Conservation (phyloP, 1,284 basidiomycete species). For the Ustilago loliicola region DNA sequence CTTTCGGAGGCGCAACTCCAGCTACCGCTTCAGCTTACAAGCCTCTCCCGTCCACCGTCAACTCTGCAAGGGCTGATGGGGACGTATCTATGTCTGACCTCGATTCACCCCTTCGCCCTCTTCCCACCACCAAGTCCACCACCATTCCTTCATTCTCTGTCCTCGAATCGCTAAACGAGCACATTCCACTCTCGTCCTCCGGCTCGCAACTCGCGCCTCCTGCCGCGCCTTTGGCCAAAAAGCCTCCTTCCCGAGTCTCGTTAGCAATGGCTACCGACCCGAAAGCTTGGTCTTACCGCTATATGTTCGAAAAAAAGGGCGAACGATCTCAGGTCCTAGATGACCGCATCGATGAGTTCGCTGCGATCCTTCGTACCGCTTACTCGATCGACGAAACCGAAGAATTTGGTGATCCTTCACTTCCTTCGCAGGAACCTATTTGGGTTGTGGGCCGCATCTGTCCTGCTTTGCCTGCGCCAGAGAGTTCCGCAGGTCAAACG, state of each 20-base stretch:
- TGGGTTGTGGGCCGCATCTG: constrained; percentile 66
- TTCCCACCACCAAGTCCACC: not conserved
- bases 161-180: constrained; percentile 60
- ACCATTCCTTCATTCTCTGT: constrained; percentile 17
- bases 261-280: constrained; percentile 66
- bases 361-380: constrained; percentile 50
- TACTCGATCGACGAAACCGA: constrained; percentile 45
- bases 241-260: constrained; percentile 47
- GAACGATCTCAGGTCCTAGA: constrained; percentile 62
- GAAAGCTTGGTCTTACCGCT: constrained; percentile 66
- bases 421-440: constrained; percentile 60
- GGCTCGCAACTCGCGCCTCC: constrained; percentile 31
- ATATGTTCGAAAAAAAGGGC: constrained; percentile 69
- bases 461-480: constrained; percentile 29
- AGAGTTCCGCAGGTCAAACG: constrained; percentile 21
- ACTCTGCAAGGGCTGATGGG: not conserved
- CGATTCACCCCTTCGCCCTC: constrained; percentile 37
- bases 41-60: constrained; percentile 2
- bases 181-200: constrained; percentile 38
- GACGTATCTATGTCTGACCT: constrained; percentile 40
- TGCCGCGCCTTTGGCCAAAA: constrained; percentile 15
- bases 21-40: constrained; percentile 45
- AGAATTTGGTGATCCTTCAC: constrained; percentile 62
- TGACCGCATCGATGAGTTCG: constrained; percentile 60
- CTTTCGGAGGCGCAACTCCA: constrained; percentile 28